Evolutionary conservation across 768 basidiomycete species (phyloP).

Genomic region (Serendipita indica): DNA sequence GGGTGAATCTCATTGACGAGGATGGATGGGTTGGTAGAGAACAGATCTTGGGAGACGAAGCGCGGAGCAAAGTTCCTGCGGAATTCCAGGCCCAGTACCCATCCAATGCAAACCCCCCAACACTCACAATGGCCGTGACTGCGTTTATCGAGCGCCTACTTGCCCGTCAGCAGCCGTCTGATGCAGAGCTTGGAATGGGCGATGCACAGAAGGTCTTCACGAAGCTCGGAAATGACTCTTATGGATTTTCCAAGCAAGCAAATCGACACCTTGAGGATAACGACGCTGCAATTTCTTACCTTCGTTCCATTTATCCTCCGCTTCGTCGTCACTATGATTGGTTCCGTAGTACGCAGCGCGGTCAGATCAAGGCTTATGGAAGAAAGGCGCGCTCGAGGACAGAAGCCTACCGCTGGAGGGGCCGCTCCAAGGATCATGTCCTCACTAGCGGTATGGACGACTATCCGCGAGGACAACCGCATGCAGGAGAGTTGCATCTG

Average conservation of each 20-base stretch:
- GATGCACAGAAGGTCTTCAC: slow-evolving; percentile 20
- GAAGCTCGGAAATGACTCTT: slow-evolving; percentile 18
- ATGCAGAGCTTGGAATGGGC: slow-evolving; percentile 52
- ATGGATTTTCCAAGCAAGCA: background rate
- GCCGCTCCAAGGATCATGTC: slow-evolving; percentile 71
- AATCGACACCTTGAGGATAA: slow-evolving; percentile 21
- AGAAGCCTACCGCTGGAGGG: slow-evolving; percentile 92
- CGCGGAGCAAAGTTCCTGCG: slow-evolving; percentile 79
- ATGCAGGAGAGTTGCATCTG: slow-evolving; percentile 81
- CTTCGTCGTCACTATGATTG: slow-evolving; percentile 88
- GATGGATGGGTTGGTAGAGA: slow-evolving; percentile 94
- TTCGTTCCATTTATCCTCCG: slow-evolving; percentile 67
- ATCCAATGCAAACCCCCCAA: slow-evolving; percentile 88
- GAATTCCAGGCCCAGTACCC: slow-evolving; percentile 93
- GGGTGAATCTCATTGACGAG: slow-evolving; percentile 83
- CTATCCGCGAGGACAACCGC: slow-evolving; percentile 81
- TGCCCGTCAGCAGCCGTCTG: slow-evolving; percentile 31
- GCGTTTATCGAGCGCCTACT: slow-evolving; percentile 68
- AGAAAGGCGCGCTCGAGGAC: slow-evolving; percentile 70
- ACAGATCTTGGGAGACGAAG: slow-evolving; percentile 93
- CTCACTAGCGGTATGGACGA: slow-evolving; percentile 94
- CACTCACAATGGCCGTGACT: slow-evolving; percentile 84
- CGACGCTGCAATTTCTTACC: slow-evolving; percentile 49
- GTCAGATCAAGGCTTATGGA: slow-evolving; percentile 83
- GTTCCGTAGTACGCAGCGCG: slow-evolving; percentile 89